These are phyloP conservation scores for Cutaneotrichosporon sp. DNA, from an alignment of 1,284 basidiomycete species.

Conservation along the genomic window DNA sequence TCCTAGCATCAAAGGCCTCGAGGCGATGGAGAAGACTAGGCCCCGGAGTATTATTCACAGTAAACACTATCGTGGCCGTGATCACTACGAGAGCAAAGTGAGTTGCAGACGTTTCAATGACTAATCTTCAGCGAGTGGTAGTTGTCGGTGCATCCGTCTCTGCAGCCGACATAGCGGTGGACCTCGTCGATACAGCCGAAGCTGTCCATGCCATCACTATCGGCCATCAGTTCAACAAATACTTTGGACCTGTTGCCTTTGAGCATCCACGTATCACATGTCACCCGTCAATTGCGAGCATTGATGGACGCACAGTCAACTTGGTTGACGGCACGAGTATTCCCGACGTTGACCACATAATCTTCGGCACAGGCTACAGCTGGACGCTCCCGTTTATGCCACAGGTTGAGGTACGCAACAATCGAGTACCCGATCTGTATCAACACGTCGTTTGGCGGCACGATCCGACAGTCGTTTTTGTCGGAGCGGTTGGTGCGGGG, in stretches of 20 bases:
- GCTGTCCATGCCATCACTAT: slow-evolving; percentile 6
- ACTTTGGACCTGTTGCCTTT: slow-evolving; percentile 11
- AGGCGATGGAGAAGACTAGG: slow-evolving; percentile 48
- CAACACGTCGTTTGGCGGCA: slow-evolving; percentile 54
- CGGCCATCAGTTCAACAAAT: slow-evolving; percentile 7
- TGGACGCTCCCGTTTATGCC: slow-evolving; percentile 14
- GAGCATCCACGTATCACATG: slow-evolving; percentile 6
- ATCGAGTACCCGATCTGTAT: slow-evolving; percentile 51
- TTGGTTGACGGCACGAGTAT: slow-evolving; percentile 5
- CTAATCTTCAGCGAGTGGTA: slow-evolving; percentile 6
- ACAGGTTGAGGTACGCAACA: slow-evolving; percentile 48
- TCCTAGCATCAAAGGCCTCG: slow-evolving; percentile 48
- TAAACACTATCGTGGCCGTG: slow-evolving; percentile 10
- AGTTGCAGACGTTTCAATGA: neutral
- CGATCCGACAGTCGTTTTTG: slow-evolving; percentile 53
- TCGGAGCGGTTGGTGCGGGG: slow-evolving; percentile 33
- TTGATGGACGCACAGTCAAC: slow-evolving; percentile 7
- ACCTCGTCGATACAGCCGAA: slow-evolving; percentile 2
- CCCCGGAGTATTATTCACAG: slow-evolving; percentile 48
- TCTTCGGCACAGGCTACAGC: slow-evolving; percentile 15
- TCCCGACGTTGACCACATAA: slow-evolving; percentile 11
- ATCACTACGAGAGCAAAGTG: slow-evolving; percentile 1
- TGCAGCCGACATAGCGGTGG: slow-evolving; percentile 14
- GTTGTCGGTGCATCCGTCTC: slow-evolving; percentile 9
- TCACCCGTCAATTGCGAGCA: slow-evolving; percentile 5